phyloP scores from a whole-genome alignment of 768 basidiomycete genomes.

The Collybiopsis confluens region DNA sequence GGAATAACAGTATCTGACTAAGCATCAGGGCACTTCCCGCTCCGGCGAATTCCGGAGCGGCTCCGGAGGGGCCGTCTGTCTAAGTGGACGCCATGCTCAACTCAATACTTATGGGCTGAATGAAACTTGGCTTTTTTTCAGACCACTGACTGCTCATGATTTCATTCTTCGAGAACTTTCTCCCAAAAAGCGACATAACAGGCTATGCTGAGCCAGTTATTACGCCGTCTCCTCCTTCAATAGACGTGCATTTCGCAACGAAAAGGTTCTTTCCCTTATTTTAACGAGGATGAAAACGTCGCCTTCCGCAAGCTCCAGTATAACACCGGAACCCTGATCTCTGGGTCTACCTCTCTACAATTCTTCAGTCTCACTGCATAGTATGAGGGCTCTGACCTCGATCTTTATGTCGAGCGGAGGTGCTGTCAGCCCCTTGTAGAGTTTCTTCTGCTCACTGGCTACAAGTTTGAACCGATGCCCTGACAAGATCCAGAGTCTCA shows the following conservation, averaged over 20 bases:
- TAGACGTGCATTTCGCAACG: slow-evolving; percentile 29
- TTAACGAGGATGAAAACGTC: slow-evolving; percentile 18
- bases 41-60: too few relatives aligned
- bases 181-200: neutral
- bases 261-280: slow-evolving; percentile 31
- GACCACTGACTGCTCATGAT: neutral
- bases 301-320: slow-evolving; percentile 40
- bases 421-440: slow-evolving; percentile 24
- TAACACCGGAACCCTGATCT: slow-evolving; percentile 40
- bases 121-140: neutral
- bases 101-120: too few relatives aligned
- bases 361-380: slow-evolving; percentile 40
- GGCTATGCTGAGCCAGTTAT: neutral
- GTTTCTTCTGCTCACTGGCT: slow-evolving; percentile 31
- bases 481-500: slow-evolving; percentile 17
- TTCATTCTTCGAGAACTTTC: neutral
- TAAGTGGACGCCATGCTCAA: too few relatives aligned
- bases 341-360: slow-evolving; percentile 50
- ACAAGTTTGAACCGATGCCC: slow-evolving; percentile 20
- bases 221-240: neutral
- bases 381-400: slow-evolving; percentile 48
- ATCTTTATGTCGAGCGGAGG: slow-evolving; percentile 39
- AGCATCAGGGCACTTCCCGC: too few relatives aligned
- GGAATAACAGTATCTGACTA: too few relatives aligned
- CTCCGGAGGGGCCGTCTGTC: too few relatives aligned